phyloP scores from a whole-genome alignment of 169 alveolate species.

The Cyclospora cayetanensis region DNA sequence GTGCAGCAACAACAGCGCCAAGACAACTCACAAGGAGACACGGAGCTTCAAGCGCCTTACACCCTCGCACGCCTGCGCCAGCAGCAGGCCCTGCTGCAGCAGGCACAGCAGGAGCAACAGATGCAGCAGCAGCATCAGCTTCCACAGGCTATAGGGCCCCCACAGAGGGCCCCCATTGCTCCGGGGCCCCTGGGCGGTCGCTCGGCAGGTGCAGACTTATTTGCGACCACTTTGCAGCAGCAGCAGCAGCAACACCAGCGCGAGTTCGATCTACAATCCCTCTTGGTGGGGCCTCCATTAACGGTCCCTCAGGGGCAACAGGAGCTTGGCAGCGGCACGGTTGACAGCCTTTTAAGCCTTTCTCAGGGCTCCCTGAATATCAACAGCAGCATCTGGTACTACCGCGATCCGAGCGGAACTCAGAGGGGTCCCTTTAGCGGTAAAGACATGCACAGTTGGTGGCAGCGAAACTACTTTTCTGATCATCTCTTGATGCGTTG shows the following conservation, averaged over 20 bases:
- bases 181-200: conserved; percentile 46
- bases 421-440: conserved; percentile 60
- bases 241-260: conserved; percentile 43
- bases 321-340: not conserved
- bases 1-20: conserved; percentile 32
- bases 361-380: conserved; percentile 2
- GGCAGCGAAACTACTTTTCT: conserved; percentile 48
- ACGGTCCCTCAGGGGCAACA: conserved; percentile 36
- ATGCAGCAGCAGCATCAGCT: conserved; percentile 48
- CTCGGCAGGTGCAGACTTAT: not conserved
- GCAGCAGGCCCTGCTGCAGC: conserved; percentile 51
- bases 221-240: conserved; percentile 42
- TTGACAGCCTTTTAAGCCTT: not conserved
- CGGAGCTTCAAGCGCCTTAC: not conserved
- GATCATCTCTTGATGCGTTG: conserved; percentile 1
- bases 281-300: conserved; percentile 3
- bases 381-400: conserved; percentile 58
- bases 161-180: conserved; percentile 21
- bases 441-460: conserved; percentile 51
- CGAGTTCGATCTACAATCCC: not conserved
- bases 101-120: conserved; percentile 46
- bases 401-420: conserved; percentile 35
- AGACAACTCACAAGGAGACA: conserved; percentile 22
- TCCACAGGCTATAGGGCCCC: not conserved
- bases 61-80: conserved; percentile 27